These are phyloP conservation scores for Melampsora larici-populina DNA, from an alignment of 1,284 basidiomycete genomes.

Conservation along the genomic window DNA sequence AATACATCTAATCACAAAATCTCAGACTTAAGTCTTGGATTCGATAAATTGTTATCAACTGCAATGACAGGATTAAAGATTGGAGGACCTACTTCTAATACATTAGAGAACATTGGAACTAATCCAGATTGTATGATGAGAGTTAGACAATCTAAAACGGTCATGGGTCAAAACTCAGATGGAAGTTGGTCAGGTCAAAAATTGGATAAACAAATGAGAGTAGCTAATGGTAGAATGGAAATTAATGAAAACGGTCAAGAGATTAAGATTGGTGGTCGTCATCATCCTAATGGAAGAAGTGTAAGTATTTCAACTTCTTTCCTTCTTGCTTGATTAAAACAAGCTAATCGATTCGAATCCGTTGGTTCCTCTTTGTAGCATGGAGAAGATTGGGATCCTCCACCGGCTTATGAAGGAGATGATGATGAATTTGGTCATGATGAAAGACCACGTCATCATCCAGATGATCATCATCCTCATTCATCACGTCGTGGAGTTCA, in stretches of 20 bases:
- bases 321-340: not conserved
- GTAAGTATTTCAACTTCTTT: constrained; percentile 5
- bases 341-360: not conserved
- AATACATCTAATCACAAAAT: constrained; percentile 8
- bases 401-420: constrained; percentile 29
- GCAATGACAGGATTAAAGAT: constrained; percentile 28
- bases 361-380: not conserved
- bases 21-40: constrained; percentile 12
- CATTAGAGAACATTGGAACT: constrained; percentile 9
- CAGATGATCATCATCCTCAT: not conserved
- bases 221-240: constrained; percentile 30
- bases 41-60: constrained; percentile 31
- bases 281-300: not conserved
- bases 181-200: constrained; percentile 33
- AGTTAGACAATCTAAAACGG: constrained; percentile 36
- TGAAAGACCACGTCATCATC: not conserved
- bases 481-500: not conserved
- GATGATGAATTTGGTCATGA: constrained; percentile 3
- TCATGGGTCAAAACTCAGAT: constrained; percentile 33
- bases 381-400: constrained; percentile 39
- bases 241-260: constrained; percentile 37
- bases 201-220: constrained; percentile 39
- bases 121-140: constrained; percentile 22
- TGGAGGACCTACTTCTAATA: constrained; percentile 11
- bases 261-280: constrained; percentile 15